phyloP scores from a whole-genome alignment of 768 basidiomycete genomes.

The Rhizopogon vinicolor region DNA sequence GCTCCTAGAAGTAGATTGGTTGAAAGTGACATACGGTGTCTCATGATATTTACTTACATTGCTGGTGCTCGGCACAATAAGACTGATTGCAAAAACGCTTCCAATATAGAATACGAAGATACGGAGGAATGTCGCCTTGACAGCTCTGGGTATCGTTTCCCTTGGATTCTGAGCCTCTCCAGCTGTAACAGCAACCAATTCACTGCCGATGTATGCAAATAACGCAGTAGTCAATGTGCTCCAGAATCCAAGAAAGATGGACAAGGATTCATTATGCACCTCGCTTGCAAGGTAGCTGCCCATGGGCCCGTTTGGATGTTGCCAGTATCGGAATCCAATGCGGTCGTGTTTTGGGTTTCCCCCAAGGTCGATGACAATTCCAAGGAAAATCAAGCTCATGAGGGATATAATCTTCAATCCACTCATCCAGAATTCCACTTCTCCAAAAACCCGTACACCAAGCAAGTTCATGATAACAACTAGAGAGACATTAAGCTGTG shows the following conservation, averaged over 20 bases:
- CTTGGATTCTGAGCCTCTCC: slow-evolving; percentile 65
- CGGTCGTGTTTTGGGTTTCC: slow-evolving; percentile 32
- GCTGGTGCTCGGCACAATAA: slow-evolving; percentile 62
- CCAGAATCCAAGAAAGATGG: slow-evolving; percentile 70
- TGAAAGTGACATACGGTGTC: not conserved
- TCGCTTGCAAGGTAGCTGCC: slow-evolving; percentile 44
- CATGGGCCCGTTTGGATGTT: slow-evolving; percentile 50
- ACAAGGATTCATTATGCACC: slow-evolving; percentile 43
- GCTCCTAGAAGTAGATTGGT: slow-evolving; percentile 9
- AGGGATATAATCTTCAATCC: slow-evolving; percentile 57
- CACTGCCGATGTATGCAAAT: slow-evolving; percentile 73
- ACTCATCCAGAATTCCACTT: slow-evolving; percentile 73
- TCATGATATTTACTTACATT: slow-evolving; percentile 35
- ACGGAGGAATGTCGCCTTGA: slow-evolving; percentile 58
- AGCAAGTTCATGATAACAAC: slow-evolving; percentile 43
- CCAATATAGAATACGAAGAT: slow-evolving; percentile 63
- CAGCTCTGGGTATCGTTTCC: slow-evolving; percentile 70
- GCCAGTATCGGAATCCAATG: slow-evolving; percentile 41
- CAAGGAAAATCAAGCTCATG: slow-evolving; percentile 5
- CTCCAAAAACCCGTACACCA: slow-evolving; percentile 66
- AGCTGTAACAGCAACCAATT: slow-evolving; percentile 67
- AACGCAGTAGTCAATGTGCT: slow-evolving; percentile 65
- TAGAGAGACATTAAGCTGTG: not conserved
- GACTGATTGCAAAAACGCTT: slow-evolving; percentile 66
- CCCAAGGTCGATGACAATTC: slow-evolving; percentile 59